A percentile compares a stretch with the other conserved stretches of the same genome.
These are phyloP conservation scores for Boletales sp. DNA, from an alignment of 768 basidiomycete genomes.

Conservation along the genomic window DNA sequence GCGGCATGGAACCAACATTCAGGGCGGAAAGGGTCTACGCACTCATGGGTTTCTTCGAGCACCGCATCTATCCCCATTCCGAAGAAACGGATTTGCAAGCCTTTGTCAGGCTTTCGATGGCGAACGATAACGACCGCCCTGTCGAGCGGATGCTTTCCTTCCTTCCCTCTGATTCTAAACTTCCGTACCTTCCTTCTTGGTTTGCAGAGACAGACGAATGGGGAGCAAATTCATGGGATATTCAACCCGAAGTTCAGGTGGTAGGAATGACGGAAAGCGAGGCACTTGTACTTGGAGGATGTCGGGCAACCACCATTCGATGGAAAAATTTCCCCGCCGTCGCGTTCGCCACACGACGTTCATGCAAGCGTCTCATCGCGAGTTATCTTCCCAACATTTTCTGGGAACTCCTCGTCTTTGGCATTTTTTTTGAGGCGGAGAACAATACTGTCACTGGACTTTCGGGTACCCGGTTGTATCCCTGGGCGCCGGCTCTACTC, in stretches of 20 bases:
- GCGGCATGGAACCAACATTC: background rate
- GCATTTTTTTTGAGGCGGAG: background rate
- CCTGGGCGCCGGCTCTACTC: background rate
- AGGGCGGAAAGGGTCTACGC: conserved; percentile 18
- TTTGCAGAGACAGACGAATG: conserved; percentile 18
- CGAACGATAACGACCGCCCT: conserved; percentile 19
- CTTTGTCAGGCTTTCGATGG: conserved; percentile 16
- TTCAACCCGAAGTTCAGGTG: conserved; percentile 13
- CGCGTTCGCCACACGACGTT: conserved; percentile 12
- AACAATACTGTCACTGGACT: background rate
- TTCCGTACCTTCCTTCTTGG: conserved; percentile 6
- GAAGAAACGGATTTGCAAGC: background rate
- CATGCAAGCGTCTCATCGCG: conserved; percentile 9
- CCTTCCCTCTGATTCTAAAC: background rate
- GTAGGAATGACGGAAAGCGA: conserved; percentile 17
- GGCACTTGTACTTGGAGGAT: conserved; percentile 21
- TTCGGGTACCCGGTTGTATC: background rate
- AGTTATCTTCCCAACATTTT: background rate
- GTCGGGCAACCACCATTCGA: conserved; percentile 17
- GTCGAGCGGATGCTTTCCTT: conserved; percentile 22
- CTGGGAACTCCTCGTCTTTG: conserved; percentile 2
- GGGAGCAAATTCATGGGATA: conserved; percentile 17
- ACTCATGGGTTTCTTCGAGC: conserved; percentile 26
- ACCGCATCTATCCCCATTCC: conserved; percentile 6
- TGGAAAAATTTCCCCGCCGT: conserved; percentile 24